These are phyloP conservation scores for Ceriops zippeliana DNA, from an alignment of 345 rosid species.

Conservation along the genomic window DNA sequence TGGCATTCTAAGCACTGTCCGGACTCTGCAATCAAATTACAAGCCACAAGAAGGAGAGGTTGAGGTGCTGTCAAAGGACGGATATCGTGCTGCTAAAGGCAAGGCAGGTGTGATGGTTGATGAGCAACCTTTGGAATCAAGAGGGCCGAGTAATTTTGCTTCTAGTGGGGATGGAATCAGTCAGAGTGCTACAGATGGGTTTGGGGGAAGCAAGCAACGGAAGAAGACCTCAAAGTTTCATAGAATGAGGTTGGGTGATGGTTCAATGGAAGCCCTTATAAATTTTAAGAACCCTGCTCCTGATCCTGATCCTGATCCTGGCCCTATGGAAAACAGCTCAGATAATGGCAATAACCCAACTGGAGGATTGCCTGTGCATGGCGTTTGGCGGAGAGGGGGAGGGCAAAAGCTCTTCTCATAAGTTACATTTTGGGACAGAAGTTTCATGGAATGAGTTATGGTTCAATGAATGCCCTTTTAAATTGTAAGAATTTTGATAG, in stretches of 20 bases:
- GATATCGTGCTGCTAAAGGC: conserved; percentile 53
- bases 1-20: conserved; percentile 48
- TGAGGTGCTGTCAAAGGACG: conserved; percentile 55
- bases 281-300: conserved; percentile 42
- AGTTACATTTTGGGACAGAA: conserved; percentile 9
- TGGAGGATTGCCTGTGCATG: conserved; percentile 52
- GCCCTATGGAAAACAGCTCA: conserved; percentile 16
- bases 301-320: conserved; percentile 35
- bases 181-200: conserved; percentile 27
- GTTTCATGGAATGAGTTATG: conserved; percentile 1
- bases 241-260: conserved; percentile 70
- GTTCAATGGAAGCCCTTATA: conserved; percentile 58
- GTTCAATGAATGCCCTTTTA: background rate
- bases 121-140: conserved; percentile 29
- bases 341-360: conserved; percentile 30
- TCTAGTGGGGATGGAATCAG: conserved; percentile 30
- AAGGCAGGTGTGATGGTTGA: conserved; percentile 37
- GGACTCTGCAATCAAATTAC: conserved; percentile 50
- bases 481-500: background rate
- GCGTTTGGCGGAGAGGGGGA: conserved; percentile 78
- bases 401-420: conserved; percentile 55
- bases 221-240: conserved; percentile 83
- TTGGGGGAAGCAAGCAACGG: conserved; percentile 47
- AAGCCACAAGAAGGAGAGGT: conserved; percentile 45
- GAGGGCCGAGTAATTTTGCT: conserved; percentile 19